Percentiles rank a stretch among this genome's conserved stretches.
These are phyloP conservation scores for Jacaranda copaia DNA, from an alignment of 257 asterid genomes.

Conservation along the genomic window DNA sequence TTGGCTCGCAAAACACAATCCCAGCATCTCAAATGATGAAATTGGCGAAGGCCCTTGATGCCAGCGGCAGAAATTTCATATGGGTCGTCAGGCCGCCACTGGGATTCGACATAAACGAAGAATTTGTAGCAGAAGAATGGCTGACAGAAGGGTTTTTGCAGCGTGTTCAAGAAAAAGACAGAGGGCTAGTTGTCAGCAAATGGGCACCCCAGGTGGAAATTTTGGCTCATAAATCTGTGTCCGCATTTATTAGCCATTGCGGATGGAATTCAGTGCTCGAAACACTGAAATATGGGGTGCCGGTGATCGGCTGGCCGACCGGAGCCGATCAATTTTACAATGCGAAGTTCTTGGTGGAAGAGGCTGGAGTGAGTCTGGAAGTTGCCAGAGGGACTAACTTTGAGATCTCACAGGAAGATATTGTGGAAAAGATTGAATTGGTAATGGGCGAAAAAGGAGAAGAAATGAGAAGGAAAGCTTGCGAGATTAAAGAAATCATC, in stretches of 20 bases:
- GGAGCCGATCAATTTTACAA: conserved; percentile 61
- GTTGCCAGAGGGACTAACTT: conserved; percentile 61
- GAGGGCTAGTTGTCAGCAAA: conserved; percentile 47
- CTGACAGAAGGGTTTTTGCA: conserved; percentile 54
- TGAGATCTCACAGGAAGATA: conserved; percentile 50
- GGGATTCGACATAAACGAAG: conserved; percentile 46
- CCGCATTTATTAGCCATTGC: conserved; percentile 57
- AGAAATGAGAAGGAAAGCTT: conserved; percentile 47
- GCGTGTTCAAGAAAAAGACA: conserved; percentile 35
- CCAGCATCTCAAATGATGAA: conserved; percentile 58
- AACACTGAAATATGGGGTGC: conserved; percentile 55
- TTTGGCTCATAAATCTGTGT: conserved; percentile 46
- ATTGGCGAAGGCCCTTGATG: conserved; percentile 53
- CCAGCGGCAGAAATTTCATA: conserved; percentile 44
- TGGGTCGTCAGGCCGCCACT: conserved; percentile 59
- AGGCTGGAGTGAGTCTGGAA: conserved; percentile 58
- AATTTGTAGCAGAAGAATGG: conserved; percentile 56
- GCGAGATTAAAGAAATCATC: conserved; percentile 40
- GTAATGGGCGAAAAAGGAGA: conserved; percentile 54
- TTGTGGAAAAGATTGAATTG: conserved; percentile 53
- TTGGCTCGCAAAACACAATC: conserved; percentile 52
- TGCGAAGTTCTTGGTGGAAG: conserved; percentile 59
- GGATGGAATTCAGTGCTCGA: conserved; percentile 73
- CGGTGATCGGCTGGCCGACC: conserved; percentile 63
- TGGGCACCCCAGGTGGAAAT: conserved; percentile 66